Percentiles rank a stretch among this genome's conserved stretches.
phyloP scores from a whole-genome alignment of 257 asterid species.

The Scutellaria galericulata region DNA sequence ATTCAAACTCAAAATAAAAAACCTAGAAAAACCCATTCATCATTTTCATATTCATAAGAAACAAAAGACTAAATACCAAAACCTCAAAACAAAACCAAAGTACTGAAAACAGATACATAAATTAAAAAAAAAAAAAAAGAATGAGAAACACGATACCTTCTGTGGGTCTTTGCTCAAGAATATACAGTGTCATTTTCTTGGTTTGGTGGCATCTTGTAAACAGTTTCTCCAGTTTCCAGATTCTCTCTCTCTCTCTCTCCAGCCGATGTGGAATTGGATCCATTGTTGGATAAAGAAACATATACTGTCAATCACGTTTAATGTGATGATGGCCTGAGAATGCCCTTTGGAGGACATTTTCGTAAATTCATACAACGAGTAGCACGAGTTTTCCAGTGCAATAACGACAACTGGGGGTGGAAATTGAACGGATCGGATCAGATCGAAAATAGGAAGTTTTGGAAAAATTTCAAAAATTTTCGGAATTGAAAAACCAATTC shows the following conservation, averaged over 20 bases:
- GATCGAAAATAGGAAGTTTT: too few species aligned
- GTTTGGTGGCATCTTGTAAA: conserved; percentile 41
- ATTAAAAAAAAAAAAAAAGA: neutral
- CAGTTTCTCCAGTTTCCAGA: conserved; percentile 38
- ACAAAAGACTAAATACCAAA: neutral
- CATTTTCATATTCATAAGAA: neutral
- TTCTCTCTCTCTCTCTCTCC: conserved; percentile 35
- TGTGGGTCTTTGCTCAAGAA: too few species aligned
- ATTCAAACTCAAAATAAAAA: conserved; percentile 7
- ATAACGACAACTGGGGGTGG: too few species aligned
- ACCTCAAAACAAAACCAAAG: neutral
- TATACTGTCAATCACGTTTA: conserved; percentile 12
- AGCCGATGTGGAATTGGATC: conserved; percentile 37
- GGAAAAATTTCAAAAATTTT: too few species aligned
- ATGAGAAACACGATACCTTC: conserved; percentile 36
- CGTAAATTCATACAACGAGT: too few species aligned
- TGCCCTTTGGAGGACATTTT: conserved; percentile 33
- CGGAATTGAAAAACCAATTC: too few species aligned
- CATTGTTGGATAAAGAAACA: conserved; percentile 29
- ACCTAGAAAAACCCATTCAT: too few species aligned
- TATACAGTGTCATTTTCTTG: conserved; percentile 39
- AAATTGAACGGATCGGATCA: too few species aligned
- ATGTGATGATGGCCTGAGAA: conserved; percentile 2
- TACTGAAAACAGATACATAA: neutral
- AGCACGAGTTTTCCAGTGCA: too few species aligned